phyloP scores from a whole-genome alignment of 169 alveolate species.

The Plasmodium blacklocki region DNA sequence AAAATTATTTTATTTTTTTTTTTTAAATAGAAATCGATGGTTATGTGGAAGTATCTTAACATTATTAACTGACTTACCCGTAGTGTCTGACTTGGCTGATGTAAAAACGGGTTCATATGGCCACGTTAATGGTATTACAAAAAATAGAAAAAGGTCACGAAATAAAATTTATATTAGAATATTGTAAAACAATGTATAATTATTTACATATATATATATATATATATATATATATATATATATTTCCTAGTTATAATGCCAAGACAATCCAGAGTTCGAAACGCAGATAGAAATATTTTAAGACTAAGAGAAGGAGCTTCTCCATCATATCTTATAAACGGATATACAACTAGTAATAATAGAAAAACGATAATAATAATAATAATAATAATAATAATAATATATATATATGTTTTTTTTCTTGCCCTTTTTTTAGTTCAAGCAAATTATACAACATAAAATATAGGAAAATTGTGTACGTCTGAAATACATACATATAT shows the following conservation, averaged over 20 bases:
- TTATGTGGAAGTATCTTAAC: constrained; percentile 85
- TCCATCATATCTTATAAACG: constrained; percentile 57
- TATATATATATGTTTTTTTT: constrained; percentile 14
- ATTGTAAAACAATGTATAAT: no score
- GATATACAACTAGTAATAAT: constrained; percentile 57
- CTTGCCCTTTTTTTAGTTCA: constrained; percentile 35
- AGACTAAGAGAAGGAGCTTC: constrained; percentile 75
- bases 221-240: no score
- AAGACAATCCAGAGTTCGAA: constrained; percentile 69
- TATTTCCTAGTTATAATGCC: constrained; percentile 54
- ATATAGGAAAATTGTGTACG: neutral
- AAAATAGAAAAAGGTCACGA: neutral
- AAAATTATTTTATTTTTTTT: neutral
- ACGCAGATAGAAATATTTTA: constrained; percentile 66
- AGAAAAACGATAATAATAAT: neutral
- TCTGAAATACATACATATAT: neutral
- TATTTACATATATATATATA: no score
- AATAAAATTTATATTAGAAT: no score
- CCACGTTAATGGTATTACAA: constrained; percentile 80
- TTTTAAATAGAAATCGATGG: constrained; percentile 65
- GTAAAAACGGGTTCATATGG: constrained; percentile 85
- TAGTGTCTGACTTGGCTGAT: constrained; percentile 83
- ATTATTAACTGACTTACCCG: constrained; percentile 82
- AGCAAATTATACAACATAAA: constrained; percentile 66
- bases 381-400: neutral